These are phyloP conservation scores for Sporothrix protearum DNA, from an alignment of 2,329 filamentous ascomycete genomes.

Conservation along the genomic window DNA sequence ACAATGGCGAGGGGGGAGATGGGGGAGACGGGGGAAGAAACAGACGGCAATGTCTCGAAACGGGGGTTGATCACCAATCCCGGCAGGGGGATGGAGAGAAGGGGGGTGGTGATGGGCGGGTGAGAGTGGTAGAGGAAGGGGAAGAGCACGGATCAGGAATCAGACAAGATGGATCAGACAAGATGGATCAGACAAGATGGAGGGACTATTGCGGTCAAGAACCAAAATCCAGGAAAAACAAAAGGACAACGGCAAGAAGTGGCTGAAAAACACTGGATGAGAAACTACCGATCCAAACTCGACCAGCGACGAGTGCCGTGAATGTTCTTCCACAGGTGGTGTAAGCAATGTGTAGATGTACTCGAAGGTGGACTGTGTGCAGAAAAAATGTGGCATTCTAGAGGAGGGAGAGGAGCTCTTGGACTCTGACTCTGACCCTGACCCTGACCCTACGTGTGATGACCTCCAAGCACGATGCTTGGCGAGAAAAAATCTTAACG, in stretches of 20 bases:
- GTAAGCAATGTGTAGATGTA: background rate
- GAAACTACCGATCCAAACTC: background rate
- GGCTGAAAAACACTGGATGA: too few species aligned
- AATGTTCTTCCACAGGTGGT: slow-evolving; percentile 11
- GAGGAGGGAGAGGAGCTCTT: too few species aligned
- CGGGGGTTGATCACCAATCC: background rate
- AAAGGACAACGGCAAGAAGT: background rate
- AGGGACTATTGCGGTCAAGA: background rate
- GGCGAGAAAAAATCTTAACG: background rate
- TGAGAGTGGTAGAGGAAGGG: background rate
- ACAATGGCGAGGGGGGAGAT: background rate
- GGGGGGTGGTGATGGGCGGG: background rate
- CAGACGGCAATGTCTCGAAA: too few species aligned
- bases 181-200: too few species aligned
- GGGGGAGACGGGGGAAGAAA: background rate
- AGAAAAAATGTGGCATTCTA: too few species aligned
- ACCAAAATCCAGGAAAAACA: background rate
- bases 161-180: too few species aligned
- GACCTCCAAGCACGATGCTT: background rate
- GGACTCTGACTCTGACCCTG: too few species aligned
- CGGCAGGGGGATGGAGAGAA: background rate
- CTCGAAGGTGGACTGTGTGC: too few species aligned
- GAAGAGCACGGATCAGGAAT: background rate
- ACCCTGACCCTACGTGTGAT: background rate
- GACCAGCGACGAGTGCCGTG: background rate